A percentile compares a stretch with the other conserved stretches of the same genome.
Evolutionary conservation across 2,329 filamentous ascomycete genomes (phyloP).

Genomic region (Mycogone perniciosa): DNA sequence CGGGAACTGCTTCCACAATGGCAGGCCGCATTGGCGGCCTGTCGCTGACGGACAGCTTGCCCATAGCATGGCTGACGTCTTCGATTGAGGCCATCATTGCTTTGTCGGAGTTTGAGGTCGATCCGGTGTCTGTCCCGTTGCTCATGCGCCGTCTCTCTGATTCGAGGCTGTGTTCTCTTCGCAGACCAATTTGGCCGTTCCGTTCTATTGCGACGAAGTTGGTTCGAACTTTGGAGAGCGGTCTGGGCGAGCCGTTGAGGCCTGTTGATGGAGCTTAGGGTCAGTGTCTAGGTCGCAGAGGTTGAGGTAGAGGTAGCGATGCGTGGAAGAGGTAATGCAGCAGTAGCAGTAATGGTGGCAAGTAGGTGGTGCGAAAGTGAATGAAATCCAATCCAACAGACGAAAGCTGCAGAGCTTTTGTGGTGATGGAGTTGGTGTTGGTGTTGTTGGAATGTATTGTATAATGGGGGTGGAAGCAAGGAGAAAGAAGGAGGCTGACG

Average conservation of each 20-base stretch:
- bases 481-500: conserved; percentile 45
- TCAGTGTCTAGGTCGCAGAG: conserved; percentile 16
- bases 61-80: conserved; percentile 3
- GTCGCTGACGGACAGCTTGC: conserved; percentile 26
- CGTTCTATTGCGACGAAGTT: conserved; percentile 70
- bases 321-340: neutral
- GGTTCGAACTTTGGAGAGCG: conserved; percentile 67
- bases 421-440: too few species aligned
- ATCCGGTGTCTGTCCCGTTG: conserved; percentile 27
- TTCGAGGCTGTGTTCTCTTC: conserved; percentile 33
- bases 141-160: conserved; percentile 33
- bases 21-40: neutral
- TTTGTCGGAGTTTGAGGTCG: conserved; percentile 33
- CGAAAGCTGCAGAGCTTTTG: too few species aligned
- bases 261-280: conserved; percentile 19
- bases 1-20: conserved; percentile 20
- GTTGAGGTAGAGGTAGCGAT: too few species aligned
- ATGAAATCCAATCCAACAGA: too few species aligned
- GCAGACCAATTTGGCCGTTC: conserved; percentile 51
- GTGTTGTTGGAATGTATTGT: too few species aligned
- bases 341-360: neutral
- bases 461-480: neutral
- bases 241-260: conserved; percentile 46
- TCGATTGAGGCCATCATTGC: conserved; percentile 25
- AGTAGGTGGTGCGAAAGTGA: too few species aligned